These are phyloP conservation scores for Sphagnum contortum DNA, from an alignment of 225 moss, liverwort and hornwort species.

Conservation along the genomic window DNA sequence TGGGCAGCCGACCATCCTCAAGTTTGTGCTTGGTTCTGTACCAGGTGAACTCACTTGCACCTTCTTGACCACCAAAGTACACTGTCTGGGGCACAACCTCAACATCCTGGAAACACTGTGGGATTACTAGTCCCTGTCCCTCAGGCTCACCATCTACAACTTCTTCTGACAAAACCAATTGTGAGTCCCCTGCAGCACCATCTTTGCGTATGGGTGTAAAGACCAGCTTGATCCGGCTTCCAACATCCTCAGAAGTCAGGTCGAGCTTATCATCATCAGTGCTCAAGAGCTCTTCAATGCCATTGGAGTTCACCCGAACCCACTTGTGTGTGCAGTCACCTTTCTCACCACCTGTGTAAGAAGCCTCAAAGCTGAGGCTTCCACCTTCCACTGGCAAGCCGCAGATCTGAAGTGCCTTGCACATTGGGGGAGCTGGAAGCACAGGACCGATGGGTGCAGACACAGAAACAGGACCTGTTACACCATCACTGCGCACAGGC, in stretches of 20 bases:
- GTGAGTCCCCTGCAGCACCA: constrained; percentile 61
- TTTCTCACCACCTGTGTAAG: constrained; percentile 77
- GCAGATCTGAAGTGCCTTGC: constrained; percentile 61
- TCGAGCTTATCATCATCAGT: constrained; percentile 36
- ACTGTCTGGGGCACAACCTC: constrained; percentile 64
- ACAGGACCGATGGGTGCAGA: constrained; percentile 76
- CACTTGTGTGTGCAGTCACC: constrained; percentile 71
- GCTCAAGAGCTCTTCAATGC: constrained; percentile 34
- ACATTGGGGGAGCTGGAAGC: constrained; percentile 65
- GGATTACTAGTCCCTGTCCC: constrained; percentile 67
- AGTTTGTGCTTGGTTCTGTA: constrained; percentile 47
- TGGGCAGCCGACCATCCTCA: constrained; percentile 57
- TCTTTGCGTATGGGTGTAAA: constrained; percentile 83
- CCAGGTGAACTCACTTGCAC: constrained; percentile 68
- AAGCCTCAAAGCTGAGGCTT: constrained; percentile 56
- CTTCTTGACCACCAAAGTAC: constrained; percentile 85
- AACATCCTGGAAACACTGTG: constrained; percentile 79
- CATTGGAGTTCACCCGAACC: constrained; percentile 60
- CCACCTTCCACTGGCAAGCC: constrained; percentile 81
- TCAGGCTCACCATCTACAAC: constrained; percentile 88
- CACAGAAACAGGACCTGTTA: constrained; percentile 62
- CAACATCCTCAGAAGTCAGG: constrained; percentile 70
- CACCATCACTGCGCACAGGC: constrained; percentile 72
- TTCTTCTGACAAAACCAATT: constrained; percentile 47
- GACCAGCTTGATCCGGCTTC: constrained; percentile 55